These are phyloP conservation scores for Dipteronia dyeriana DNA, from an alignment of 345 rosid genomes.

Conservation along the genomic window DNA sequence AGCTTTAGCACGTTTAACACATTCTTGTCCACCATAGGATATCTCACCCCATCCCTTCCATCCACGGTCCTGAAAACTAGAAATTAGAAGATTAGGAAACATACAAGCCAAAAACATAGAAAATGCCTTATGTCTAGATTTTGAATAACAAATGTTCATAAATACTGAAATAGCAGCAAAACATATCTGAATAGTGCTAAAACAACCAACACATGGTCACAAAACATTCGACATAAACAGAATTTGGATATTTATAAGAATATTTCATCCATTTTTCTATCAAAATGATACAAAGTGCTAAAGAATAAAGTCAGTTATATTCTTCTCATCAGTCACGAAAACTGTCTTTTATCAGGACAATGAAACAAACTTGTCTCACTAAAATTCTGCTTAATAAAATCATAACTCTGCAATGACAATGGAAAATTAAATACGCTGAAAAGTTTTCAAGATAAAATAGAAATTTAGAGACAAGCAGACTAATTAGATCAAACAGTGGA, in stretches of 20 bases:
- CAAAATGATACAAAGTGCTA: too few relatives aligned
- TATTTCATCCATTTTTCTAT: too few relatives aligned
- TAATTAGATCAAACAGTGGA: background rate
- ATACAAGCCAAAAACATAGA: background rate
- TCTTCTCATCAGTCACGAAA: background rate
- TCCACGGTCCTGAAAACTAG: conserved; percentile 62
- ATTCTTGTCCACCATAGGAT: conserved; percentile 83
- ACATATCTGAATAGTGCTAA: background rate
- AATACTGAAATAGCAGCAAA: background rate
- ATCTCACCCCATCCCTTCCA: conserved; percentile 97
- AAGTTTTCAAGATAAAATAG: background rate
- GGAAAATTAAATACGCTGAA: too few relatives aligned
- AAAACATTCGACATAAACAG: too few relatives aligned
- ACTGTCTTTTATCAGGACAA: background rate
- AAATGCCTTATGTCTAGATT: background rate
- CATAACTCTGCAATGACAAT: background rate
- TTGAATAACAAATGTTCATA: background rate
- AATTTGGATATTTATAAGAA: too few relatives aligned
- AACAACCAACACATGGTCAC: too few relatives aligned
- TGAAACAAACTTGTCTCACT: background rate
- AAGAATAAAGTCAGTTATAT: too few relatives aligned
- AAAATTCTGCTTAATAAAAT: background rate
- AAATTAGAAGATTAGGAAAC: conserved; percentile 8
- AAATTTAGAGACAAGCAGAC: background rate
- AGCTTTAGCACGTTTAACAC: conserved; percentile 74